Evolutionary conservation across 2,329 filamentous ascomycete species (phyloP), one percentile per base, ranked within the genome.

Genomic region (Penicillium sp.): DNA sequence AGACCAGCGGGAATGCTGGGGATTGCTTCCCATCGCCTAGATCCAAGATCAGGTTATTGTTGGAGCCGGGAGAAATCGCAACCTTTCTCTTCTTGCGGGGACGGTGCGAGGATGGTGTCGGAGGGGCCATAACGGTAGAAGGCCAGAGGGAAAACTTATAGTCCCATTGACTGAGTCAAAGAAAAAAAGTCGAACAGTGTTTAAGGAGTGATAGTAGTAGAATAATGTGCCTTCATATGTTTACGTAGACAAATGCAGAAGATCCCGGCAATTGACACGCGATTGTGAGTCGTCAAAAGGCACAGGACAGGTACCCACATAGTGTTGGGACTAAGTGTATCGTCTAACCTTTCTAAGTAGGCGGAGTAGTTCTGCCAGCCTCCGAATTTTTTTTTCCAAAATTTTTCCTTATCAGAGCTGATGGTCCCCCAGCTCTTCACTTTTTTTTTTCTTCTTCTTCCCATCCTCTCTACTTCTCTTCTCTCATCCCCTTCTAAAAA

Each of bases 1-100:
- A 88, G 1, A 91, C 91, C 22, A 99, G 82, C 38, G 94, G 93
- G 69, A 97, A 97, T 4, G 90, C 85, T 31, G 93, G 93, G 40
- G 73, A 74, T 54, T 79, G 74, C 46, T 73, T 71, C 47, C 78
- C 76, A 36, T 78, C 76, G 41, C 71, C 72, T 5, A 73, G 56
- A 58, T 81, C 77, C 56, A 79, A 49, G 31, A 74, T 73, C 44
- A 78, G 67, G 56, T 76, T 70, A 58, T 75, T 73, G 53, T 76
- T 76, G 31, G 73, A 73, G 55, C 71, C 71, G 38, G 70, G 67
- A 48, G 69, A 66, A 19, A 65, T 63, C 26, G 67, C 49, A 37
- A 68, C 57, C 64, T 74, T 78, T 65, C 71, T 73, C 72, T 77
- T 80, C 67, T 77, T 78, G 44, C 77, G 75, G 22, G 77, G 75